phyloP scores from a whole-genome alignment of 257 asterid genomes.

The Euphrasia confusa region DNA sequence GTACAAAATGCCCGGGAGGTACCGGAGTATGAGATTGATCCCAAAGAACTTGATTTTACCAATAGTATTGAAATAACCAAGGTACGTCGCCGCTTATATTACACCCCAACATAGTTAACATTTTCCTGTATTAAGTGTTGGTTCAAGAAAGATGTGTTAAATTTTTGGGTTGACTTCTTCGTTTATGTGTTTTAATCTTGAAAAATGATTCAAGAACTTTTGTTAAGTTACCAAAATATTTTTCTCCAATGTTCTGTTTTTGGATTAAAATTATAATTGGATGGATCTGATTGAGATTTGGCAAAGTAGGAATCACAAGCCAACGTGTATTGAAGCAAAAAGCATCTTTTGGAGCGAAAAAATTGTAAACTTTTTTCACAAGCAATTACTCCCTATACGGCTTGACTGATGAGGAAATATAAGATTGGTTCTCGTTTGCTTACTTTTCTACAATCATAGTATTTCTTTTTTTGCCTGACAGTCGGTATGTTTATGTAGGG shows the following conservation, averaged over 20 bases:
- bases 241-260: background rate
- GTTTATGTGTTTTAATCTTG: conserved; percentile 12
- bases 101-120: background rate
- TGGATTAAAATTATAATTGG: background rate
- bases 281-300: too few species aligned
- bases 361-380: too few species aligned
- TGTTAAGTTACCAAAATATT: conserved; percentile 13
- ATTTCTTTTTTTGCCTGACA: conserved; percentile 14
- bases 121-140: conserved; percentile 8
- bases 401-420: background rate
- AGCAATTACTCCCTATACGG: too few species aligned
- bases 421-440: background rate
- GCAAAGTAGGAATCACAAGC: too few species aligned
- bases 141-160: conserved; percentile 6
- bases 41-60: conserved; percentile 79
- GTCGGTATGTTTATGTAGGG: conserved; percentile 44
- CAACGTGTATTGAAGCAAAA: too few species aligned
- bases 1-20: conserved; percentile 68
- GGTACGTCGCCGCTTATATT: conserved; percentile 41
- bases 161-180: conserved; percentile 1
- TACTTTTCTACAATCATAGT: background rate
- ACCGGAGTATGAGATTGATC: conserved; percentile 89
- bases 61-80: conserved; percentile 60
- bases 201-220: conserved; percentile 4
- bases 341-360: too few species aligned